A percentile compares a stretch with the other conserved stretches of the same genome.
Evolutionary conservation across 1,139 yeast genomes (phyloP).

Genomic region (Candida glucosophila): DNA sequence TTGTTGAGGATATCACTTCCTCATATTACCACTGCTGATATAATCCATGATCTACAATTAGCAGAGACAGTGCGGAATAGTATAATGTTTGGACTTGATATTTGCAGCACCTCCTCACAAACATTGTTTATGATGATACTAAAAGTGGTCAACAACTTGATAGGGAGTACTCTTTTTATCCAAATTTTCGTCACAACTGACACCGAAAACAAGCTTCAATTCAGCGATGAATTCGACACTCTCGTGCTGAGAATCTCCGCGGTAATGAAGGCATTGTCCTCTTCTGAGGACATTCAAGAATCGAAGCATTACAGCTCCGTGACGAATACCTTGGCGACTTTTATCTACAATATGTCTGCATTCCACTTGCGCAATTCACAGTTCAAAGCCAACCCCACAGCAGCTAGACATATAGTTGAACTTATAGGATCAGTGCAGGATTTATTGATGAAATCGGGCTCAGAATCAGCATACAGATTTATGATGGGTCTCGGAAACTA

Average conservation of each 20-base stretch:
- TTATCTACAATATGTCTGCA: constrained; percentile 30
- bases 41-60: constrained; percentile 24
- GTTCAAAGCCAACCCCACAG: constrained; percentile 7
- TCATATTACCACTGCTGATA: constrained; percentile 25
- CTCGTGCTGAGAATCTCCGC: constrained; percentile 13
- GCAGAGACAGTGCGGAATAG: constrained; percentile 24
- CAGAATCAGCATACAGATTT: constrained; percentile 36
- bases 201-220: constrained; percentile 17
- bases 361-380: constrained; percentile 12
- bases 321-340: constrained; percentile 24
- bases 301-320: constrained; percentile 26
- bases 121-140: constrained; percentile 33
- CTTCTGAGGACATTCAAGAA: constrained; percentile 7
- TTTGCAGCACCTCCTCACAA: constrained; percentile 10
- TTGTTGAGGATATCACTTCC: constrained; percentile 27
- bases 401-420: constrained; percentile 14
- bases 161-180: constrained; percentile 28
- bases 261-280: constrained; percentile 7
- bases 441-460: constrained; percentile 14
- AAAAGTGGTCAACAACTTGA: constrained; percentile 28
- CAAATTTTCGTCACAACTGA: constrained; percentile 30
- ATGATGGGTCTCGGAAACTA: constrained; percentile 31
- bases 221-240: constrained; percentile 19
- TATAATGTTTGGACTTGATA: constrained; percentile 18
- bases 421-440: constrained; percentile 18